Evolutionary conservation across 345 rosid genomes (phyloP).

Genomic region (Noccaea bulbosa): DNA sequence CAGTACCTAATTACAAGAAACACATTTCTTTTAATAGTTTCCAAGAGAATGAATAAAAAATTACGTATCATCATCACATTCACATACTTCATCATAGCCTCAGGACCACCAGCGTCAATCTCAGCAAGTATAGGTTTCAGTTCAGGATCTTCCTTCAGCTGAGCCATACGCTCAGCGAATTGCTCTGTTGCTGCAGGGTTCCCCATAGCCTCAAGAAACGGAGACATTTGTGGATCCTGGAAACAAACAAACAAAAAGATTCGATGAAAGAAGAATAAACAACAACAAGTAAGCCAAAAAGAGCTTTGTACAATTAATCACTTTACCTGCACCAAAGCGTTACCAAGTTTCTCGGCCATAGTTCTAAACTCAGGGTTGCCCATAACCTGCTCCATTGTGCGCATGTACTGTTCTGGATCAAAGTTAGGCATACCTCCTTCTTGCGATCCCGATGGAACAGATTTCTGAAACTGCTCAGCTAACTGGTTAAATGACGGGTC

Average conservation of each 20-base stretch:
- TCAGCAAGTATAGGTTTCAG: conserved; percentile 85
- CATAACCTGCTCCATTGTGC: conserved; percentile 95
- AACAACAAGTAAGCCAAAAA: background rate
- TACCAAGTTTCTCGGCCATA: conserved; percentile 98
- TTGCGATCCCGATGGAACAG: conserved; percentile 57
- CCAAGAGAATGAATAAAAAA: background rate
- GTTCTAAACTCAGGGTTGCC: conserved; percentile 83
- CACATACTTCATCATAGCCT: conserved; percentile 91
- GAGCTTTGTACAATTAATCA: background rate
- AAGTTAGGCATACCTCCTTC: conserved; percentile 74
- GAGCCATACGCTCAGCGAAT: conserved; percentile 80
- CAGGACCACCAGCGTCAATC: conserved; percentile 84
- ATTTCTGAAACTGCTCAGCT: conserved; percentile 96
- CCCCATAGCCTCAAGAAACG: conserved; percentile 78
- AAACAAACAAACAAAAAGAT: background rate
- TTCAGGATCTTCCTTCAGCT: conserved; percentile 80
- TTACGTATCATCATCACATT: background rate
- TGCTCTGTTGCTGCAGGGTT: conserved; percentile 78
- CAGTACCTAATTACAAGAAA: conserved; percentile 63
- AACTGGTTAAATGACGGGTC: conserved; percentile 92
- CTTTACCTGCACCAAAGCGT: conserved; percentile 82
- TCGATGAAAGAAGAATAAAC: background rate
- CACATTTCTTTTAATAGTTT: background rate
- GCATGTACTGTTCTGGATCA: conserved; percentile 71
- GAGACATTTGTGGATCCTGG: conserved; percentile 94